Conservation (phyloP, 1,284 basidiomycete species). For the Cystobasidium sp. region DNA sequence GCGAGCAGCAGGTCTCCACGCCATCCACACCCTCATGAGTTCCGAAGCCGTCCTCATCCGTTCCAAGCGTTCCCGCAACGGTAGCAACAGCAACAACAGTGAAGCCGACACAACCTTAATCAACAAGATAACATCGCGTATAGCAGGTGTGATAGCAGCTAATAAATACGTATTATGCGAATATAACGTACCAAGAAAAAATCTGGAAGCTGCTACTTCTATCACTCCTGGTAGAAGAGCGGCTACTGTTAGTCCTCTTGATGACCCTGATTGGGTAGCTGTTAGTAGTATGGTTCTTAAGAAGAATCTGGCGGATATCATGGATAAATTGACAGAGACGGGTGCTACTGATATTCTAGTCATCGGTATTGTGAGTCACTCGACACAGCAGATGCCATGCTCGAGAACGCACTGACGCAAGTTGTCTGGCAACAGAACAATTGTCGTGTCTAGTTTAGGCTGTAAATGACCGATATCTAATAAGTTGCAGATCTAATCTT, state of each 20-base stretch:
- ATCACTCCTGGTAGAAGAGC: conserved; percentile 90
- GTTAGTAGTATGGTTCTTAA: conserved; percentile 93
- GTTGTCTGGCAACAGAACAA: no score
- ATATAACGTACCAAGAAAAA: conserved; percentile 80
- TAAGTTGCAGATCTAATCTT: no score
- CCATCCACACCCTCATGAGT: conserved; percentile 83
- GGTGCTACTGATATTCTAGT: conserved; percentile 92
- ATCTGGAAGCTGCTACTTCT: conserved; percentile 67
- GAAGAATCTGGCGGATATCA: conserved; percentile 77
- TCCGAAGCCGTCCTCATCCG: conserved; percentile 95
- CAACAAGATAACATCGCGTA: conserved; percentile 79
- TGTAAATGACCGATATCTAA: no score
- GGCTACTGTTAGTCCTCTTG: conserved; percentile 85
- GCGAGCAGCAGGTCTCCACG: conserved; percentile 93
- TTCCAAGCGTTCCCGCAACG: conserved; percentile 66
- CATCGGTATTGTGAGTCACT: conserved; percentile 83
- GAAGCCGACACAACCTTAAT: conserved; percentile 62
- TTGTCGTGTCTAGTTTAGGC: conserved; percentile 25
- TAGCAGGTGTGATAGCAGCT: conserved; percentile 91
- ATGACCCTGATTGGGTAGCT: conserved; percentile 81
- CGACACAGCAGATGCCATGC: no score
- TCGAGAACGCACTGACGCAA: no score
- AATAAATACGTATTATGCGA: conserved; percentile 84
- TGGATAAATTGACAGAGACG: conserved; percentile 76
- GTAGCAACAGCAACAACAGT: conserved; percentile 52